Evolutionary conservation across 202 grass and related monocot species (phyloP).

Genomic region (Dendrocalamus latiflorus): DNA sequence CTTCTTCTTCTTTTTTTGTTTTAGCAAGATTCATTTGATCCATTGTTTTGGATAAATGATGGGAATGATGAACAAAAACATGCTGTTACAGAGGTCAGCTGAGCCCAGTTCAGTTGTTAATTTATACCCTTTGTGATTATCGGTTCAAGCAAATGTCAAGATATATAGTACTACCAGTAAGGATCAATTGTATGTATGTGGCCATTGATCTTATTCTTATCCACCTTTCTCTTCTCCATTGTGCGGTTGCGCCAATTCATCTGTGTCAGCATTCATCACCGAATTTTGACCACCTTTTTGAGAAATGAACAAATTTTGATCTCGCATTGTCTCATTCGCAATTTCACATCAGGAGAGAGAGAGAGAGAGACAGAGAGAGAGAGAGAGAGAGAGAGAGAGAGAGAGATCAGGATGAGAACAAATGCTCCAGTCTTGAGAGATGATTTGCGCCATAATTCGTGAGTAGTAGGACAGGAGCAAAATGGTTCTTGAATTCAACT

Average conservation of each 20-base stretch:
- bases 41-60: slow-evolving; percentile 21
- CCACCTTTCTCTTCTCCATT: background rate
- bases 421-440: background rate
- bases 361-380: too few relatives aligned
- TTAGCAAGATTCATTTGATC: slow-evolving; percentile 36
- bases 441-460: background rate
- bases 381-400: background rate
- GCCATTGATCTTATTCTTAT: background rate
- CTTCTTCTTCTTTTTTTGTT: background rate
- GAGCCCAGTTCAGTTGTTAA: background rate
- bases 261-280: background rate
- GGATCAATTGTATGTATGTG: background rate
- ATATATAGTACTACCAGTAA: background rate
- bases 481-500: background rate
- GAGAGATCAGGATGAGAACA: background rate
- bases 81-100: background rate
- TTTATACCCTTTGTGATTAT: slow-evolving; percentile 30
- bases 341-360: background rate
- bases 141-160: background rate
- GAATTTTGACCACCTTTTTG: background rate
- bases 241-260: background rate
- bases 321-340: background rate
- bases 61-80: slow-evolving; percentile 14
- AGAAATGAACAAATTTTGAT: background rate
- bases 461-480: background rate